Evolutionary conservation across 345 rosid genomes (phyloP).

Genomic region (Aethionema arabicum): DNA sequence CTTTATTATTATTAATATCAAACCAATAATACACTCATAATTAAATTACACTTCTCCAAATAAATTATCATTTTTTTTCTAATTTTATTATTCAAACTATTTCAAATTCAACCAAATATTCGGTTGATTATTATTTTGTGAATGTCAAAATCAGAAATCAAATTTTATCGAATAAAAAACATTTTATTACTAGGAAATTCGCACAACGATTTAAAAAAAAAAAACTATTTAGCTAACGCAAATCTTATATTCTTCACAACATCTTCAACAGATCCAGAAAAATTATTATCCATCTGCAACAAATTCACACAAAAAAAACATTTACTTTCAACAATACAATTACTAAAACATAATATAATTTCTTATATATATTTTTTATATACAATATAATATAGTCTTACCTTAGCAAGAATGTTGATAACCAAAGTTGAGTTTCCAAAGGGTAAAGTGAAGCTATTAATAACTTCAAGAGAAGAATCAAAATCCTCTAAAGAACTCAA

Average conservation of each 20-base stretch:
- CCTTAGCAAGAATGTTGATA: slow-evolving; percentile 63
- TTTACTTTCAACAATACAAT: background rate
- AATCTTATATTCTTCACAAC: slow-evolving; percentile 35
- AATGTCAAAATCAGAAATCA: background rate
- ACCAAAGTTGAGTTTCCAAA: slow-evolving; percentile 69
- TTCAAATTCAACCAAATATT: no score
- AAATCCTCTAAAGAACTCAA: slow-evolving; percentile 52
- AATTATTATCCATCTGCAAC: slow-evolving; percentile 31
- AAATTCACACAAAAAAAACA: background rate
- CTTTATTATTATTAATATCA: no score
- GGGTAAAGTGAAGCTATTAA: slow-evolving; percentile 53
- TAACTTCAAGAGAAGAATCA: slow-evolving; percentile 40
- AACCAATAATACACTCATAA: no score
- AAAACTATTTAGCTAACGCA: slow-evolving; percentile 30
- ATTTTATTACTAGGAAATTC: slow-evolving; percentile 4
- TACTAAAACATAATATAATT: background rate
- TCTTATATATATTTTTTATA: background rate
- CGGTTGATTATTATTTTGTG: background rate
- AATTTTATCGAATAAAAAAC: slow-evolving; percentile 1
- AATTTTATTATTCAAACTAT: no score
- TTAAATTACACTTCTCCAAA: background rate
- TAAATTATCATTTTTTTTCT: no score
- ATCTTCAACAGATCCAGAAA: slow-evolving; percentile 33
- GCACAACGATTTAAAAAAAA: background rate
- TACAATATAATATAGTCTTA: slow-evolving; percentile 26